Conservation (phyloP, 2,329 filamentous ascomycete genomes). For the Plenodomus biglobosus region DNA sequence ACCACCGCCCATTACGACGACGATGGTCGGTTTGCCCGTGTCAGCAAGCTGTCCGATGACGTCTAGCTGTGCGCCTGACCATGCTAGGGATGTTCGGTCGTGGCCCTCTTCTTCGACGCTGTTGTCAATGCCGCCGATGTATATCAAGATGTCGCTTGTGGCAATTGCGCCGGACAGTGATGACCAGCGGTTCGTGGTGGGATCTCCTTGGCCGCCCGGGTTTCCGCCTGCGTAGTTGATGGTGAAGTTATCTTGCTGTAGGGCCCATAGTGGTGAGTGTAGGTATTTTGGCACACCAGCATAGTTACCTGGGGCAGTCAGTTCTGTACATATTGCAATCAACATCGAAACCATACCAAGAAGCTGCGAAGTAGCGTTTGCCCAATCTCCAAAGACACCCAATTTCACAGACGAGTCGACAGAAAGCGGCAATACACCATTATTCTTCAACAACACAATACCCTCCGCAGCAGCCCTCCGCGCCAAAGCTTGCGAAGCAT, state of each 20-base stretch:
- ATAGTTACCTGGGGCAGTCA: constrained; percentile 55
- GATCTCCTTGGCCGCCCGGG: constrained; percentile 30
- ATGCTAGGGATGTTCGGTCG: constrained; percentile 56
- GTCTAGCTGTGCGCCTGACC: constrained; percentile 56
- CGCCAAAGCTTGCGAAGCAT: constrained; percentile 58
- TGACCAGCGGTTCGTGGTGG: constrained; percentile 29
- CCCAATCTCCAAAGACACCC: constrained; percentile 63
- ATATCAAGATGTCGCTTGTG: constrained; percentile 57
- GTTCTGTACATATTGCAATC: not conserved
- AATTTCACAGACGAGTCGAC: constrained; percentile 47
- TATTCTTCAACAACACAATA: constrained; percentile 56
- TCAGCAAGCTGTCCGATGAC: constrained; percentile 53
- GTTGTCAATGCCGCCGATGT: constrained; percentile 59
- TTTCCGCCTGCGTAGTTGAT: constrained; percentile 32
- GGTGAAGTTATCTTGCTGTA: constrained; percentile 49
- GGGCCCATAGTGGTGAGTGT: constrained; percentile 56
- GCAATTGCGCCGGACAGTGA: constrained; percentile 15
- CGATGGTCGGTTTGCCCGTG: constrained; percentile 54
- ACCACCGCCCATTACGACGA: constrained; percentile 57
- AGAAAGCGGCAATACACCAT: constrained; percentile 52
- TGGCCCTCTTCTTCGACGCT: constrained; percentile 55
- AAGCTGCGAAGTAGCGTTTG: constrained; percentile 56
- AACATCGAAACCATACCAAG: constrained; percentile 46
- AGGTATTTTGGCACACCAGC: constrained; percentile 58
- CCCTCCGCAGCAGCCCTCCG: constrained; percentile 54